Base-by-base conservation (phyloP, 2,329 filamentous ascomycete genomes). In the Penicillium sclerotiorum region DNA sequence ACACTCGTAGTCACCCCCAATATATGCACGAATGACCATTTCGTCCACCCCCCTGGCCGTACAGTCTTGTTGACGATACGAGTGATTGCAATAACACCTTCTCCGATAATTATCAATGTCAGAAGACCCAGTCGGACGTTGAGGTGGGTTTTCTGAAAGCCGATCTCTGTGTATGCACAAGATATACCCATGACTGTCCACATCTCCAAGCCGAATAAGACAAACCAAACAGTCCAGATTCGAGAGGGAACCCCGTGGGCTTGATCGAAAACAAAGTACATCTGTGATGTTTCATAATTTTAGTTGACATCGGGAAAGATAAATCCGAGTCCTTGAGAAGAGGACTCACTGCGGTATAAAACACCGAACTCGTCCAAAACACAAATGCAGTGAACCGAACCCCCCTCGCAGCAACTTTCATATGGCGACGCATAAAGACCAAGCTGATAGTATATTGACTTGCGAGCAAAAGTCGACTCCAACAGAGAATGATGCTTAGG, bases 101-200 rank as follows among this genome's bases (percentile, higher is more conserved):
- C 84, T 12, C 85, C 84, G 50, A 87, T 78, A 48, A 88, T 83
- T 52, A 87, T 85, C 40, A 87, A 73, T 0, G 84, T 87, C 47
- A 87, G 72, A 2, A 86, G 73, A 11, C 78, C 80, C 77, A 87
- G 80, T 8, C 85, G 77, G 59, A 84, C 81, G 60, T 84, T 83
- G 47, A 87, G 65, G 62, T 86, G 82, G 0, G 82, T 87, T 48
- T 80, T 74, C 51, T 82, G 78, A 61, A 87, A 84, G 46, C 80
- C 82, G 36, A 87, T 73, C 42, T 81, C 77, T 3, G 78, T 73
- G 64, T 77, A 85, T 20, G 74, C 67, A 41, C 76, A 78, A 8
- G 84, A 84, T 4, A 84, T 69, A 4, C 66, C 67, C 27, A 87
- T 74, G 4, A 80, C 77, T 5, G 74, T 59, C 15, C 79, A 56